Conservation (phyloP, 2,329 filamentous ascomycete genomes). For the Basipetospora chlamydospora region DNA sequence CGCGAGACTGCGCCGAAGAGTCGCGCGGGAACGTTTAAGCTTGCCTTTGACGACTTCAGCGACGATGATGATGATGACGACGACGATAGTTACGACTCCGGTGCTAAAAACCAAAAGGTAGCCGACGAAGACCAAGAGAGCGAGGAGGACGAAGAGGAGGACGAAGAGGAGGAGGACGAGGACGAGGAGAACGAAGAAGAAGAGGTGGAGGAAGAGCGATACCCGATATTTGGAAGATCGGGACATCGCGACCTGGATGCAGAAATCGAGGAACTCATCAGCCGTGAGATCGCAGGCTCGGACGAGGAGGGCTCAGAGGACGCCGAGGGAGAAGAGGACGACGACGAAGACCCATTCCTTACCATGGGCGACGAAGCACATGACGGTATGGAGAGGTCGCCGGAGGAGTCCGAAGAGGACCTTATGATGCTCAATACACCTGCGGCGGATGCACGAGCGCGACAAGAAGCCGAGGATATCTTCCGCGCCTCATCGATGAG, state of each 20-base stretch:
- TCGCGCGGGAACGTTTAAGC: conserved; percentile 11
- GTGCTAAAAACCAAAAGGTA: conserved; percentile 19
- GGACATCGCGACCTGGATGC: conserved; percentile 11
- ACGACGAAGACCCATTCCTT: conserved; percentile 23
- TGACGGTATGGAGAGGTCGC: conserved; percentile 25
- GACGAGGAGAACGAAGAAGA: conserved; percentile 17
- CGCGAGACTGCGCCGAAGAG: conserved; percentile 8
- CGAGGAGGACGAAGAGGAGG: conserved; percentile 13
- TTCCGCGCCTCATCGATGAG: conserved; percentile 37
- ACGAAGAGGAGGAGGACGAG: conserved; percentile 22
- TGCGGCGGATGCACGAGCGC: conserved; percentile 36
- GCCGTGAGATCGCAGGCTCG: conserved; percentile 11
- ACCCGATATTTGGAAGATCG: conserved; percentile 10
- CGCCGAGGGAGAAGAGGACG: conserved; percentile 25
- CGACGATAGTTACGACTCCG: too few relatives aligned
- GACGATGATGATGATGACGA: conserved; percentile 13
- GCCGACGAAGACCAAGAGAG: conserved; percentile 17
- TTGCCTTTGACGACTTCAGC: conserved; percentile 9
- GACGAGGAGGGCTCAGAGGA: conserved; percentile 23
- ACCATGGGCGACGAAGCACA: conserved; percentile 18
- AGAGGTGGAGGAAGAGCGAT: conserved; percentile 25
- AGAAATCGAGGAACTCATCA: conserved; percentile 8
- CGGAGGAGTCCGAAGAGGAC: conserved; percentile 20
- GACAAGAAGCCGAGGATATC: conserved; percentile 40
- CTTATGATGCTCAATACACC: conserved; percentile 41